Evolutionary conservation across 2,329 filamentous ascomycete genomes (phyloP), one percentile per base, ranked within the genome.

Genomic region (Epichloe sibirici): DNA sequence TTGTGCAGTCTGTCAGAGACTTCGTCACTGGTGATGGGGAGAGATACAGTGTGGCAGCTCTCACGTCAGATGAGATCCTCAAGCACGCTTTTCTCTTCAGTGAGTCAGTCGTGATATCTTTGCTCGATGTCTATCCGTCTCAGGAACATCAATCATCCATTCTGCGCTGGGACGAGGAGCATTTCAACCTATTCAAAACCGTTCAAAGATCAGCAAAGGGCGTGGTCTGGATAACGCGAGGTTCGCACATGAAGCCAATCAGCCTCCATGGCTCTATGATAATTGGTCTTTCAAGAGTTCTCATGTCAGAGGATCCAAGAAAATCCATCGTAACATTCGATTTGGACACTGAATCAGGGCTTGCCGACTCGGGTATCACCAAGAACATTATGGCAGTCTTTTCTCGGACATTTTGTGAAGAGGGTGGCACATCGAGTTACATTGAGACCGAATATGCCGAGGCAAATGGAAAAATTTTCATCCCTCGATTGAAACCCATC

Each of bases 291-390:
- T 68, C 72, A 1, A 67, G 76, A 21, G 73, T 74, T 0, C 62
- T 79, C 8, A 68, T 72, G 46, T 78, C 76, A 0, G 76, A 79
- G 46, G 70, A 76, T 54, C 63, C 69, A 0, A 64, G 68, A 17
- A 75, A 69, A 57, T 61, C 56, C 0, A 64, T 77, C 15, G 62
- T 71, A 11, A 72, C 69, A 0, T 61, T 78, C n/a, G 74, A 77
- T 49, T 39, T 76, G 5, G 59, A 56, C 15, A 15, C 34, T 1
- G 46, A 53, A 4, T 64, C 65, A 2, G 48, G 45, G 0, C 51
- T 67, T 1, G 52, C 47, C 5, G 53, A 58, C 2, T 5, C 44
- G 0, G 38, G 54, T 3, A 54, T 61, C 4, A 45, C 56, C 3
- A 25, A 49, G 3, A 58, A 53, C 23, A 58, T 71, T 9, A 53